Conservation (phyloP, 495 filamentous ascomycete species). For the Aspergillus sparsus region DNA sequence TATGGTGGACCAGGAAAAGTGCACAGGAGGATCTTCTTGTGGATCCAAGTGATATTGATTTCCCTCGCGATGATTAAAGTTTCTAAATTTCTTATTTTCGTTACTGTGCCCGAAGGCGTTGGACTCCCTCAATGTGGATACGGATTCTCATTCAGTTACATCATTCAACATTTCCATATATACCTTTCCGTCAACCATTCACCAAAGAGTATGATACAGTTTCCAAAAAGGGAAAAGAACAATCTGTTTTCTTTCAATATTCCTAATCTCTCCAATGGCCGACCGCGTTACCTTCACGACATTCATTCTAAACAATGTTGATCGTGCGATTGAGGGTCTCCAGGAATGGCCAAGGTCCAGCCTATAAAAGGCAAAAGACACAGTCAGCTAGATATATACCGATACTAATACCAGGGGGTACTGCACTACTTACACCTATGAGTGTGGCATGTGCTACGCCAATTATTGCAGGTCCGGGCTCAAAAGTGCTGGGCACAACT, state of each 20-base stretch:
- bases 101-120: background rate
- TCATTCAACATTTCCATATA: too few relatives aligned
- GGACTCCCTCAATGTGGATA: too few relatives aligned
- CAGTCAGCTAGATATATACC: background rate
- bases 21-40: conserved; percentile 3
- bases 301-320: conserved; percentile 11
- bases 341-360: conserved; percentile 21
- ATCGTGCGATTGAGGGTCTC: conserved; percentile 27
- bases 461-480: conserved; percentile 29
- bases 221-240: too few relatives aligned
- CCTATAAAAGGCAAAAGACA: conserved; percentile 19
- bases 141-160: too few relatives aligned
- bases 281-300: too few relatives aligned
- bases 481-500: conserved; percentile 24
- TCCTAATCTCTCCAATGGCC: background rate
- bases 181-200: too few relatives aligned
- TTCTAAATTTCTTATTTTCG: background rate
- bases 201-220: too few relatives aligned
- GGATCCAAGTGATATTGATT: conserved; percentile 3
- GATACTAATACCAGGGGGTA: background rate
- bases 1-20: background rate
- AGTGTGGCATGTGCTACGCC: conserved; percentile 38
- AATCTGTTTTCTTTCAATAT: background rate
- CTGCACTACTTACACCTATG: conserved; percentile 36
- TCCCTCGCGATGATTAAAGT: background rate